These are phyloP conservation scores for Vigna angularis DNA, from an alignment of 306 rosid species.

Conservation along the genomic window DNA sequence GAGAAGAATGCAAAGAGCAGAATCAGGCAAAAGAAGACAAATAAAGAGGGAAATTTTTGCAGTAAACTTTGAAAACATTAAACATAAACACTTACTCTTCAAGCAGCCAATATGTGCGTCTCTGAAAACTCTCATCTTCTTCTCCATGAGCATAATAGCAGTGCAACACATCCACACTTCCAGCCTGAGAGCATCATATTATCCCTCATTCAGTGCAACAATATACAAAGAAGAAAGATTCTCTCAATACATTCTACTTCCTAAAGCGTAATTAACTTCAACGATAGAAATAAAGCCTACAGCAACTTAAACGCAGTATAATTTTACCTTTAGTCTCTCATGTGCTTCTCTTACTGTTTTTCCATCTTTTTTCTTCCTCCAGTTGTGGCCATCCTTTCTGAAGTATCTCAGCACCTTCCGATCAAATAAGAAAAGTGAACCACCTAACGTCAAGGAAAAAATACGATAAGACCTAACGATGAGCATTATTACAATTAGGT, in stretches of 20 bases:
- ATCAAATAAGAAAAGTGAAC: constrained; percentile 90
- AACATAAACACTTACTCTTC: constrained; percentile 72
- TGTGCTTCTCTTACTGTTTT: constrained; percentile 95
- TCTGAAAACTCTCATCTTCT: constrained; percentile 78
- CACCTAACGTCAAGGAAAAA: constrained; percentile 66
- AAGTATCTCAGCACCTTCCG: constrained; percentile 91
- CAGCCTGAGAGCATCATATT: constrained; percentile 61
- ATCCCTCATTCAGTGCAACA: constrained; percentile 28
- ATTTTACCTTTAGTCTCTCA: constrained; percentile 87
- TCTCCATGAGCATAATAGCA: constrained; percentile 97
- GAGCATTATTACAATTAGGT: background rate
- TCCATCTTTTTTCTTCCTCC: constrained; percentile 98
- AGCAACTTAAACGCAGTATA: constrained; percentile 19
- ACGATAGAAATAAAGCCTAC: constrained; percentile 21
- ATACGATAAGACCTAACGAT: constrained; percentile 3
- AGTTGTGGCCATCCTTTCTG: constrained; percentile 91
- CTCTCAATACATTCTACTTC: constrained; percentile 27
- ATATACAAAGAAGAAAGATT: constrained; percentile 18
- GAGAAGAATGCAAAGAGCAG: constrained; percentile 6
- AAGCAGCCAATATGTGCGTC: constrained; percentile 96
- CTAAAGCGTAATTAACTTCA: constrained; percentile 26
- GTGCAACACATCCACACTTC: constrained; percentile 81
- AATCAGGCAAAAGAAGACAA: background rate
- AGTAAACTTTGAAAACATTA: constrained; percentile 25
- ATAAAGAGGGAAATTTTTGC: background rate